phyloP scores from a whole-genome alignment of 192 early-diverging fungal genomes.

The Irineochytrium annulatum region DNA sequence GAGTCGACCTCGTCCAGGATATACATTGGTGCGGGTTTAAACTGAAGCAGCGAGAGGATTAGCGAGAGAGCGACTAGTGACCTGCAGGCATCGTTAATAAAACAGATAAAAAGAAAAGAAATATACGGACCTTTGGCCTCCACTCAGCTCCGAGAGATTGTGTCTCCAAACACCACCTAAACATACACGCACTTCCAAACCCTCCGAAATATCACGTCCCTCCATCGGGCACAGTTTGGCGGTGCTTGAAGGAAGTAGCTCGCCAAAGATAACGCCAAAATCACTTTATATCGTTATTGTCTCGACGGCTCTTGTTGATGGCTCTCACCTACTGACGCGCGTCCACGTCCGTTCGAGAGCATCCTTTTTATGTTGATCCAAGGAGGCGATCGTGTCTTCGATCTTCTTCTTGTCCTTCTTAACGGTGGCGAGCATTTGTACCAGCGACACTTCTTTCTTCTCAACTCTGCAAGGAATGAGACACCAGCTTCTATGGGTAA shows the following conservation, averaged over 20 bases:
- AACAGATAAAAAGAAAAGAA: constrained; percentile 9
- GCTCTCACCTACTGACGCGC: constrained; percentile 76
- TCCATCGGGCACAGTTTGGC: constrained; percentile 84
- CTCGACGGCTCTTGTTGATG: neutral
- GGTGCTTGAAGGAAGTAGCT: constrained; percentile 87
- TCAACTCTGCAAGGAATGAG: constrained; percentile 61
- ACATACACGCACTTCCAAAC: constrained; percentile 91
- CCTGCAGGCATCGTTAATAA: constrained; percentile 32
- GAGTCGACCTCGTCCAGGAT: constrained; percentile 99
- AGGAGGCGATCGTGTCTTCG: constrained; percentile 80
- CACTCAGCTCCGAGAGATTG: constrained; percentile 92
- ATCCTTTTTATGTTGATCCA: constrained; percentile 90
- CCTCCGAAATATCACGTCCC: constrained; percentile 71
- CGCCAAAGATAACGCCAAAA: constrained; percentile 95
- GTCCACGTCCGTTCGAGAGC: constrained; percentile 83
- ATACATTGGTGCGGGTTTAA: constrained; percentile 99
- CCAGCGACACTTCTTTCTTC: constrained; percentile 80
- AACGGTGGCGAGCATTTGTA: constrained; percentile 84
- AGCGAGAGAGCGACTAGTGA: constrained; percentile 95
- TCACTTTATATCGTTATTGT: constrained; percentile 51
- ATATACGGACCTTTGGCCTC: constrained; percentile 78
- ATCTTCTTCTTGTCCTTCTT: constrained; percentile 93
- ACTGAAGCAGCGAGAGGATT: constrained; percentile 93
- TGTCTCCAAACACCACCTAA: constrained; percentile 97
- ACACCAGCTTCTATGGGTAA: constrained; percentile 8